Evolutionary conservation across 78 protist genomes (phyloP).

Genomic region (Chrysochromulina parva): DNA sequence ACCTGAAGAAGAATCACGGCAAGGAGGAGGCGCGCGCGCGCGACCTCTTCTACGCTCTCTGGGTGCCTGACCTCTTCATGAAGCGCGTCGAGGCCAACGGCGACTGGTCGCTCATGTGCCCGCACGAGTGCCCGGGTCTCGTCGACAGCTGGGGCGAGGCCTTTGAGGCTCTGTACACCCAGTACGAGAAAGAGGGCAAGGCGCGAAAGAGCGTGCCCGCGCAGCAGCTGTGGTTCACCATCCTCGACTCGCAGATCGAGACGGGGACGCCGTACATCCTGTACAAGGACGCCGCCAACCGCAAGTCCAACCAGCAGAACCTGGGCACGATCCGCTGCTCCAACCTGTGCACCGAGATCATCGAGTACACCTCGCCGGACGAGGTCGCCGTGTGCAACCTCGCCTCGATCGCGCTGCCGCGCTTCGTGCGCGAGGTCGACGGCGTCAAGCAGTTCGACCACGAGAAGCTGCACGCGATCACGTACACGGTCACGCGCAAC

Average conservation of each 20-base stretch:
- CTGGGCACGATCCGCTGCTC: conserved; percentile 93
- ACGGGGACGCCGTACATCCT: conserved; percentile 98
- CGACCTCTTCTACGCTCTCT: conserved; percentile 98
- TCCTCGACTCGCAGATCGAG: conserved; percentile 95
- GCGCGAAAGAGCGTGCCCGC: conserved; percentile 77
- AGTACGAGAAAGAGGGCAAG: conserved; percentile 84
- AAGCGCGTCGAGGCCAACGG: conserved; percentile 88
- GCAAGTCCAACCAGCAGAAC: conserved; percentile 92
- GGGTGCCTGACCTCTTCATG: conserved; percentile 98
- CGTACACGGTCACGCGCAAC: conserved; percentile 70
- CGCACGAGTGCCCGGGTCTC: conserved; percentile 91
- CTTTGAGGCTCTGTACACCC: conserved; percentile 83
- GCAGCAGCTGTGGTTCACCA: conserved; percentile 94
- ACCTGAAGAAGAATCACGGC: conserved; percentile 57
- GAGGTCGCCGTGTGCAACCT: conserved; percentile 98
- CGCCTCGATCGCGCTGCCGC: conserved; percentile 95
- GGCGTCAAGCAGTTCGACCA: too few relatives aligned
- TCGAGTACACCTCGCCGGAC: conserved; percentile 93
- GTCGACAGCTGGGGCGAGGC: conserved; percentile 80
- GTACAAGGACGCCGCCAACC: conserved; percentile 96
- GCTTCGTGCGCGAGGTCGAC: conserved; percentile 35
- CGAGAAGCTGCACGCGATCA: too few relatives aligned
- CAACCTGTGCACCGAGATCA: conserved; percentile 97
- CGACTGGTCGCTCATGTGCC: conserved; percentile 94
- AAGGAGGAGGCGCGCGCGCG: conserved; percentile 84